Percentiles rank a stretch among this genome's conserved stretches.
phyloP scores from a whole-genome alignment of 306 rosid species.

The Biancaea sappan region DNA sequence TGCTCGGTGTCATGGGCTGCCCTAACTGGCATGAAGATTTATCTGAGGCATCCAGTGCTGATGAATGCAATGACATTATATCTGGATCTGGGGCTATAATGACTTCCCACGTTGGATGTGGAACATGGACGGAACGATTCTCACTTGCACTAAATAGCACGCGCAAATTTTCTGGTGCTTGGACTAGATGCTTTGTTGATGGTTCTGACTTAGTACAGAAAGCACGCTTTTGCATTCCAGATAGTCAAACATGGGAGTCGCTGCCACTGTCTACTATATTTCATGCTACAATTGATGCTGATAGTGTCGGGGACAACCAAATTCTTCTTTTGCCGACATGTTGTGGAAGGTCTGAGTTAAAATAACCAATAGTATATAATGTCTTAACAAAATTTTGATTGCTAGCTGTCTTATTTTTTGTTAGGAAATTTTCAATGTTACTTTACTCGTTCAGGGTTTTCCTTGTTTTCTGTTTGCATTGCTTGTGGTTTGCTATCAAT shows the following conservation, averaged over 20 bases:
- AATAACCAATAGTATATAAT: too few relatives aligned
- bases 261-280: slow-evolving; percentile 64
- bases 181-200: slow-evolving; percentile 69
- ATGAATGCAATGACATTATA: slow-evolving; percentile 37
- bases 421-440: neutral
- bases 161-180: slow-evolving; percentile 41
- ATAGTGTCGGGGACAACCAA: slow-evolving; percentile 47
- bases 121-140: slow-evolving; percentile 73
- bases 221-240: slow-evolving; percentile 70
- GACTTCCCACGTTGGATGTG: slow-evolving; percentile 78
- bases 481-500: neutral
- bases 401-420: neutral
- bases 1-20: slow-evolving; percentile 86
- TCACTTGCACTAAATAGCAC: slow-evolving; percentile 33
- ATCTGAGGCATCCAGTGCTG: slow-evolving; percentile 40
- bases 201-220: slow-evolving; percentile 46
- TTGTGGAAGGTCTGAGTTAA: slow-evolving; percentile 75
- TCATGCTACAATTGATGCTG: slow-evolving; percentile 48
- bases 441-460: neutral
- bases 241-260: slow-evolving; percentile 76
- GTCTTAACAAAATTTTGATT: too few relatives aligned
- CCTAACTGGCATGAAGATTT: slow-evolving; percentile 73
- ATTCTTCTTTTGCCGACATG: slow-evolving; percentile 61
- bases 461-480: neutral
- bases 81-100: slow-evolving; percentile 64